phyloP scores from a whole-genome alignment of 1,284 basidiomycete species.

The Macrocystidia cucumis region DNA sequence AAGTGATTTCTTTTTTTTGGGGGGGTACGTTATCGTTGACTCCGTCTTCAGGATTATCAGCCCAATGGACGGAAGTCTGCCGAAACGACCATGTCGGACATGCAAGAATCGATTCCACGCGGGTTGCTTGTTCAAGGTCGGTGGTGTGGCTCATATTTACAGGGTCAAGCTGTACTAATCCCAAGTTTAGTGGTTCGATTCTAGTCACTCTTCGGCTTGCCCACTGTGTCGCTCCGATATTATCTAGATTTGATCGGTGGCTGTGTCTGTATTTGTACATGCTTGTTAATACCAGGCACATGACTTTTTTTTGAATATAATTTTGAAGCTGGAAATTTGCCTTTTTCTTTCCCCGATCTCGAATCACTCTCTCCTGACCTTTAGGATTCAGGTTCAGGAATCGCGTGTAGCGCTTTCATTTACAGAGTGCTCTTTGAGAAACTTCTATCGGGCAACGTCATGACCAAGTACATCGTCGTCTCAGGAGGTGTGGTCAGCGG shows the following conservation, averaged over 20 bases:
- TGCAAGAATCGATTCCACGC: constrained; percentile 97
- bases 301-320: too few species aligned
- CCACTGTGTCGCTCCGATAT: constrained; percentile 86
- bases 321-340: too few species aligned
- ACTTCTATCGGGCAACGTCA: too few species aligned
- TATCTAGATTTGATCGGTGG: constrained; percentile 32
- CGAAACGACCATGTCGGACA: constrained; percentile 89
- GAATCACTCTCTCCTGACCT: too few species aligned
- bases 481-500: constrained; percentile 91
- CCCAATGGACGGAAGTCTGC: constrained; percentile 80
- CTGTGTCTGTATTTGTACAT: neutral
- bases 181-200: constrained; percentile 81
- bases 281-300: too few species aligned
- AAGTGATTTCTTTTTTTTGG: constrained; percentile 20
- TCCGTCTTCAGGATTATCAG: constrained; percentile 72
- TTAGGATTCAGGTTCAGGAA: too few species aligned
- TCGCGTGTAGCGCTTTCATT: too few species aligned
- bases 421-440: too few species aligned
- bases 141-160: constrained; percentile 7
- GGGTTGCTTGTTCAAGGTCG: constrained; percentile 83
- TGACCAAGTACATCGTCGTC: constrained; percentile 89
- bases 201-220: constrained; percentile 85
- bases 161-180: neutral
- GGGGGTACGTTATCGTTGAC: neutral
- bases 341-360: too few species aligned